A percentile compares a stretch with the other conserved stretches of the same genome.
Conservation (phyloP, 495 filamentous ascomycete genomes). For the Aspergillus biplanus region DNA sequence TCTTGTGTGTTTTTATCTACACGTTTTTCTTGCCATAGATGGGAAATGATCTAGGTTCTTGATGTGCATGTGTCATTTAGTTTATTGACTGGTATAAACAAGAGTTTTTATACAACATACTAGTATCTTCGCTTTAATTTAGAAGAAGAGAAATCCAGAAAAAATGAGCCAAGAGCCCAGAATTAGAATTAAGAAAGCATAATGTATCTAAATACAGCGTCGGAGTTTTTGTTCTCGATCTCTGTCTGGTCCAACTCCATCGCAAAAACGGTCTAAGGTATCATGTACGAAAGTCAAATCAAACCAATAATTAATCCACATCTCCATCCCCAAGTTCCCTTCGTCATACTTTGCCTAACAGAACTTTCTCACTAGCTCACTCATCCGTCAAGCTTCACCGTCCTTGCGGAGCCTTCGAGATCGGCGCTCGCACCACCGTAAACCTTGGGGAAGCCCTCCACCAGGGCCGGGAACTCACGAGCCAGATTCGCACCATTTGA, state of each 20-base stretch:
- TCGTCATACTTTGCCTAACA: neutral
- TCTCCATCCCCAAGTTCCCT: neutral
- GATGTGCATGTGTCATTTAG: too few species aligned
- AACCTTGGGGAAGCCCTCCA: constrained; percentile 60
- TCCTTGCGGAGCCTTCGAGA: constrained; percentile 33
- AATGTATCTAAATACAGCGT: too few species aligned
- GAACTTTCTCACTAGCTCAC: neutral
- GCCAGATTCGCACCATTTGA: constrained; percentile 72
- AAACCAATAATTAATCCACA: neutral
- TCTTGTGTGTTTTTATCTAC: too few species aligned
- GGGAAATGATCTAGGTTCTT: too few species aligned
- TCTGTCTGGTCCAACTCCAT: constrained; percentile 5
- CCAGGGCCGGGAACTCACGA: constrained; percentile 63
- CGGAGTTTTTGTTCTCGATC: neutral
- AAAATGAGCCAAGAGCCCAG: too few species aligned
- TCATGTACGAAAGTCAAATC: neutral
- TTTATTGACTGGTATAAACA: too few species aligned
- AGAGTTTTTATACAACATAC: too few species aligned
- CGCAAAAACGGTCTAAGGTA: constrained; percentile 6
- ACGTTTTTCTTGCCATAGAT: too few species aligned
- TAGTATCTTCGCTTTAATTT: too few species aligned
- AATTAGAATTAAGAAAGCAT: too few species aligned
- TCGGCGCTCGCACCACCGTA: constrained; percentile 73
- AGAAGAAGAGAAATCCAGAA: too few species aligned
- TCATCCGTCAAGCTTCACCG: constrained; percentile 31